These are phyloP conservation scores for Fusarium sp. DNA, from an alignment of 2,329 filamentous ascomycete species.

Conservation along the genomic window DNA sequence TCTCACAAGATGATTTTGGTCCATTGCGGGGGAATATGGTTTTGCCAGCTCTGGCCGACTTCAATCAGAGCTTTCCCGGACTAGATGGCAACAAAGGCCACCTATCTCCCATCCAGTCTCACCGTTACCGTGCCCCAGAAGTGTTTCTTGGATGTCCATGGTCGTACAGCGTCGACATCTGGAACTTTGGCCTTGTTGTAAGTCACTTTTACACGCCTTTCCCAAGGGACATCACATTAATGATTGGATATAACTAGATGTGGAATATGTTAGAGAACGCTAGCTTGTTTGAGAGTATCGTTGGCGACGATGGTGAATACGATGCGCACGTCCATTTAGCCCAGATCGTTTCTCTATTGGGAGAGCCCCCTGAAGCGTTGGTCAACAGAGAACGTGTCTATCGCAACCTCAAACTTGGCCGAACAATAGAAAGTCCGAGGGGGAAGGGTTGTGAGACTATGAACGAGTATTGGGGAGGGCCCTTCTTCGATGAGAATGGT, in stretches of 20 bases:
- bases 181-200: slow-evolving; percentile 14
- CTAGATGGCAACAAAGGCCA: not conserved
- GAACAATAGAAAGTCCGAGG: not conserved
- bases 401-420: slow-evolving; percentile 8
- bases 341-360: slow-evolving; percentile 29
- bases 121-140: slow-evolving; percentile 38
- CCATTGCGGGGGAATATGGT: slow-evolving; percentile 8
- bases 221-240: not conserved
- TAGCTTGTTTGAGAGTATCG: slow-evolving; percentile 25
- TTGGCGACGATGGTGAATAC: slow-evolving; percentile 33
- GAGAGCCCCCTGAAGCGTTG: slow-evolving; percentile 21
- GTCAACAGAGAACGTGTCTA: slow-evolving; percentile 27
- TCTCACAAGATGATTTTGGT: slow-evolving; percentile 31
- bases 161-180: slow-evolving; percentile 11
- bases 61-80: slow-evolving; percentile 25
- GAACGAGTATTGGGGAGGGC: slow-evolving; percentile 37
- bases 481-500: slow-evolving; percentile 26
- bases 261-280: slow-evolving; percentile 37
- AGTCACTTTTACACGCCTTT: not conserved
- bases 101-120: slow-evolving; percentile 32
- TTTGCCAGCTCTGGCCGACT: slow-evolving; percentile 31
- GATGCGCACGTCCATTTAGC: slow-evolving; percentile 37
- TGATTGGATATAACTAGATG: slow-evolving; percentile 15
- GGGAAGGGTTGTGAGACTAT: slow-evolving; percentile 18
- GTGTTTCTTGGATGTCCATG: slow-evolving; percentile 36